Evolutionary conservation across 768 basidiomycete species (phyloP).

Genomic region (Tephrocybe rancida): DNA sequence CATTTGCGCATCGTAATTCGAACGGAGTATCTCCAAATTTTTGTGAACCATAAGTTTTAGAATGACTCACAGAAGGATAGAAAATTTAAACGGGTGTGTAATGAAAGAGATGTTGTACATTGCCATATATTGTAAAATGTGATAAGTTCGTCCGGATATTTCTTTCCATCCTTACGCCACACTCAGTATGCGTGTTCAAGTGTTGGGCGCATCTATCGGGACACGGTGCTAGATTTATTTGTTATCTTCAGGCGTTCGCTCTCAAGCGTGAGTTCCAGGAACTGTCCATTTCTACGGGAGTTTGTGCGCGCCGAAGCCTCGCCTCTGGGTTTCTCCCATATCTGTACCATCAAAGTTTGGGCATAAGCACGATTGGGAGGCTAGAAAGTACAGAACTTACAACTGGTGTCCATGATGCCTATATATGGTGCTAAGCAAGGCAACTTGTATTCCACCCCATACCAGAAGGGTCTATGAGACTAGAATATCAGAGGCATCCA

Average conservation of each 20-base stretch:
- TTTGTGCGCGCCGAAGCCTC: conserved; percentile 10
- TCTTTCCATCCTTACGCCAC: too few relatives aligned
- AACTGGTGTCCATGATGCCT: conserved; percentile 25
- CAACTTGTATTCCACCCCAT: conserved; percentile 35
- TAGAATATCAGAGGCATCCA: neutral
- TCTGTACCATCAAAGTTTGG: neutral
- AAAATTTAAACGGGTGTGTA: too few relatives aligned
- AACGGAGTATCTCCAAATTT: too few relatives aligned
- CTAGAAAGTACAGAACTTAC: conserved; percentile 16
- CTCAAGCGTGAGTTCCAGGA: neutral
- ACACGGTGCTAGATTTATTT: too few relatives aligned
- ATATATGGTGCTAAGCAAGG: conserved; percentile 29
- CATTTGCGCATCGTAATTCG: too few relatives aligned
- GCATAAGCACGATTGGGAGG: neutral
- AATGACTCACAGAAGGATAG: too few relatives aligned
- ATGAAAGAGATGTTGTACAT: too few relatives aligned
- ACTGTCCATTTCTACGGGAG: conserved; percentile 1
- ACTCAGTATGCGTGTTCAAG: too few relatives aligned
- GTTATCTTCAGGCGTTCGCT: neutral
- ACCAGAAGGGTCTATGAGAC: conserved; percentile 32
- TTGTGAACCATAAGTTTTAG: too few relatives aligned
- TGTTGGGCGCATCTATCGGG: too few relatives aligned
- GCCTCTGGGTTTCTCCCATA: conserved; percentile 5
- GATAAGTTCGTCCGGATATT: too few relatives aligned
- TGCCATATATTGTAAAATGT: too few relatives aligned